Percentiles rank a stretch among this genome's conserved stretches.
phyloP scores from a whole-genome alignment of 2,329 filamentous ascomycete species.

The Cadophora sp. region DNA sequence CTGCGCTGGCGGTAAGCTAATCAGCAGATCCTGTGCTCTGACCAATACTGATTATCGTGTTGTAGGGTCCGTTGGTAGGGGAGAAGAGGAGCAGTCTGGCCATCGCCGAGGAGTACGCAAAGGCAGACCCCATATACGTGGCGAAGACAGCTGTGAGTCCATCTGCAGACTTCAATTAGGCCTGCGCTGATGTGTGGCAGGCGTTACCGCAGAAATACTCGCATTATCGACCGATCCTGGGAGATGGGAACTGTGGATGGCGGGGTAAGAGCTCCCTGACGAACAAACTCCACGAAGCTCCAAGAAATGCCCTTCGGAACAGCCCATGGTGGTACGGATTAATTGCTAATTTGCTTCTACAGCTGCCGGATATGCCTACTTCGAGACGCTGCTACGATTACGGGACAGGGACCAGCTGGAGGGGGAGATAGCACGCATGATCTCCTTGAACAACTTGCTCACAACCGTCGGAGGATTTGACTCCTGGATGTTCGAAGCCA shows the following conservation, averaged over 20 bases:
- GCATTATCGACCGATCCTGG: slow-evolving; percentile 84
- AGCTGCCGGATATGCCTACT: slow-evolving; percentile 95
- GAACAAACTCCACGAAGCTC: slow-evolving; percentile 26
- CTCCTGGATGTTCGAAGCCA: slow-evolving; percentile 78
- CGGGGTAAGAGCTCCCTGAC: slow-evolving; percentile 71
- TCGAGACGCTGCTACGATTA: slow-evolving; percentile 78
- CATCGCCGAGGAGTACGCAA: slow-evolving; percentile 86
- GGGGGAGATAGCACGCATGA: slow-evolving; percentile 75
- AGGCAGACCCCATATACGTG: slow-evolving; percentile 83
- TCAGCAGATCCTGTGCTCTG: slow-evolving; percentile 24
- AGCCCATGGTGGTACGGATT: slow-evolving; percentile 16
- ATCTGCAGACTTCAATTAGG: slow-evolving; percentile 19
- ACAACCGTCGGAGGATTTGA: slow-evolving; percentile 74
- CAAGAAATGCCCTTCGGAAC: background rate
- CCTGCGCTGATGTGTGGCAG: slow-evolving; percentile 53
- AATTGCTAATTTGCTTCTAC: slow-evolving; percentile 34
- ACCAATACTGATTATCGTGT: slow-evolving; percentile 41
- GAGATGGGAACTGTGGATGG: slow-evolving; percentile 97
- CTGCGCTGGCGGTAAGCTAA: slow-evolving; percentile 59
- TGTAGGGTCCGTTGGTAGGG: slow-evolving; percentile 83
- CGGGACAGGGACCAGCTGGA: slow-evolving; percentile 70
- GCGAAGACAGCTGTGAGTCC: slow-evolving; percentile 82
- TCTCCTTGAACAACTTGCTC: slow-evolving; percentile 73
- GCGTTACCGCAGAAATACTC: slow-evolving; percentile 83
- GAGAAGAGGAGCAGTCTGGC: slow-evolving; percentile 76